These are phyloP conservation scores for Botryotinia convoluta DNA, from an alignment of 2,329 filamentous ascomycete genomes.

Conservation along the genomic window DNA sequence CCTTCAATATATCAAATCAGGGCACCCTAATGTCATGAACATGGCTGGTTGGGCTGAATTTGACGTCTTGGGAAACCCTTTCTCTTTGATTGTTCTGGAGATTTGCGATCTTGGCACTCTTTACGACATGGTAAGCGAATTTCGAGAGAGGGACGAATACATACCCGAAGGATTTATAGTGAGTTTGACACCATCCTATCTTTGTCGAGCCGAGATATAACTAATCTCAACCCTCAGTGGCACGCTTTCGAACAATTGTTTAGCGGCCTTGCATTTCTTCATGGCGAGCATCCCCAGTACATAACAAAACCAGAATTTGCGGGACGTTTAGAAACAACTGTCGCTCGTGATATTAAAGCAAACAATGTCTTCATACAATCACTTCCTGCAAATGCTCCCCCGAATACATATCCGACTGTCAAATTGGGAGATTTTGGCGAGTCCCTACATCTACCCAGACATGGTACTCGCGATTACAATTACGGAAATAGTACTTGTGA, in stretches of 20 bases:
- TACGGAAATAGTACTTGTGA: conserved; percentile 1
- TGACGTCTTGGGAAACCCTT: background rate
- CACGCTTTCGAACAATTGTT: conserved; percentile 13
- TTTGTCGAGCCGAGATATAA: background rate
- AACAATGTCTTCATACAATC: conserved; percentile 13
- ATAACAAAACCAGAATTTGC: background rate
- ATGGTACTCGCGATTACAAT: background rate
- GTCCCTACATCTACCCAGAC: conserved; percentile 4
- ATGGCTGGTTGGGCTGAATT: conserved; percentile 3
- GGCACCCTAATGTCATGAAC: conserved; percentile 3
- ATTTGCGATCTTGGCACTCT: conserved; percentile 7
- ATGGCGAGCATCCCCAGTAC: conserved; percentile 16
- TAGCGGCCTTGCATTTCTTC: conserved; percentile 10
- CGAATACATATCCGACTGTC: background rate
- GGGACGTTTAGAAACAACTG: background rate
- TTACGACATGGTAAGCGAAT: fast-evolving
- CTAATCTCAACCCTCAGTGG: conserved; percentile 9
- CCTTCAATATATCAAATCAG: background rate
- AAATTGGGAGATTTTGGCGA: conserved; percentile 19
- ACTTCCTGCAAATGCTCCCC: background rate
- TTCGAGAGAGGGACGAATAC: fast-evolving
- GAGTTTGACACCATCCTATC: background rate
- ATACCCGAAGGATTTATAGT: conserved; percentile 10
- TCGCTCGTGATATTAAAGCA: conserved; percentile 2
- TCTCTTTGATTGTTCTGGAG: background rate